These are phyloP conservation scores for Tetraselmis chui DNA, from an alignment of 139 green algal species.

Conservation along the genomic window DNA sequence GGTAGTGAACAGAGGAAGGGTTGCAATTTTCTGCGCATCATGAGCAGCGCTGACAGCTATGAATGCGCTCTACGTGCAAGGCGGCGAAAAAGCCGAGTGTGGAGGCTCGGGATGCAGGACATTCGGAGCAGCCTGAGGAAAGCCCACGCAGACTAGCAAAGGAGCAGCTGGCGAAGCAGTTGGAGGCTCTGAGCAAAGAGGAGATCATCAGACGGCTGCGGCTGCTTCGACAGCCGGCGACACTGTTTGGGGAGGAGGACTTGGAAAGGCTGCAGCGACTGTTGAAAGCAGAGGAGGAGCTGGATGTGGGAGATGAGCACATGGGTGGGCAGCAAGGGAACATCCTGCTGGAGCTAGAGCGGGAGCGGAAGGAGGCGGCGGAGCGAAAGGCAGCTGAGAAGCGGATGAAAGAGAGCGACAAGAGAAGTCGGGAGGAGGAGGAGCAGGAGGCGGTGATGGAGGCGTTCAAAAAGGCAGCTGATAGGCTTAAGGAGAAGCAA, in stretches of 20 bases:
- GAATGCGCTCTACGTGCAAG: background rate
- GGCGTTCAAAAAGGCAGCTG: slow-evolving; percentile 48
- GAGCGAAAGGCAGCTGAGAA: background rate
- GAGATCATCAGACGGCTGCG: slow-evolving; percentile 83
- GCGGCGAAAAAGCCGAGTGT: background rate
- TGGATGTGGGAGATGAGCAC: slow-evolving; percentile 33
- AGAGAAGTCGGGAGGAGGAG: background rate
- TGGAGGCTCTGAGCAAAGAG: slow-evolving; percentile 34
- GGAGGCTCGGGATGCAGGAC: background rate
- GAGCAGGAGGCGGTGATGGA: slow-evolving; percentile 10
- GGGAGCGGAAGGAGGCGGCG: slow-evolving; percentile 21
- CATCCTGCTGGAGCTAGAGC: slow-evolving; percentile 53
- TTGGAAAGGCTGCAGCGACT: slow-evolving; percentile 49
- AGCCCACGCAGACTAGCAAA: background rate
- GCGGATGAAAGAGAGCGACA: slow-evolving; percentile 1
- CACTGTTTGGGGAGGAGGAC: slow-evolving; percentile 84
- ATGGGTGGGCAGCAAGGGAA: slow-evolving; percentile 61
- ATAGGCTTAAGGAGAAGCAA: slow-evolving; percentile 34
- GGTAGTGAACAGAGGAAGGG: too few relatives aligned
- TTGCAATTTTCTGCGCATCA: too few relatives aligned
- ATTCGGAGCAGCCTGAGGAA: background rate
- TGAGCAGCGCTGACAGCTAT: background rate
- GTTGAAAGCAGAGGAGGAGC: slow-evolving; percentile 48
- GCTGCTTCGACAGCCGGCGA: slow-evolving; percentile 75
- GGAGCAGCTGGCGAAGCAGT: background rate